Evolutionary conservation across 1,139 yeast species (phyloP), one percentile per base, ranked within the genome.

Genomic region (Pichia sp.): DNA sequence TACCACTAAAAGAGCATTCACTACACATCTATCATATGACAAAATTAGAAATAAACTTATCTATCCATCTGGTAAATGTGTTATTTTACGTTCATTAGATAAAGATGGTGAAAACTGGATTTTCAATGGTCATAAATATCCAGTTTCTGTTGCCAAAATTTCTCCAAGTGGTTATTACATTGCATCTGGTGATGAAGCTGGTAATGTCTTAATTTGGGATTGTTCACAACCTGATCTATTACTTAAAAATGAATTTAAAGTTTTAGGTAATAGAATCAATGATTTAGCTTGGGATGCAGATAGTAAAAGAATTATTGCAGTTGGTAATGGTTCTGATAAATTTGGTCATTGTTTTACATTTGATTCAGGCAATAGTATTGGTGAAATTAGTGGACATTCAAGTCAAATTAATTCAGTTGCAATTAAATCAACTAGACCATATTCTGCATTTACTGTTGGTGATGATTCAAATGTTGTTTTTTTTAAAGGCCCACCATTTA

Each of bases 361-460:
- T 76, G 99, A 92, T 61, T 76, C 95, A 1, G 98, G 98, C 46
- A 92, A 92, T 64, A 79, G 96, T 10, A 82, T 92, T 39, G 99
- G 98, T 44, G 97, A 92, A 62, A 83, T 94, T 55, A 82, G 89
- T 46, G 99, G 98, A 29, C 98, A 92, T 62, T 76, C 95, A n/a
- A 80, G 85, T 35, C 76, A 78, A 35, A 78, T 90, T 60, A 87
- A 85, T 59, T 87, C 94, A 0, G 96, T 87, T 11, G 80, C 85
- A 45, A 82, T 92, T 54, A 83, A 84, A 58, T 87, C 90, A n/a
- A 80, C 76, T 48, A 76, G 98, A 62, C 98, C 98, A 4, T 87
- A 85, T 68, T 71, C 97, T 49, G 96, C 97, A 1, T 95, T 87
- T 16, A 89, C 98, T 3, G 97, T 84, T 5, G 78, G 95, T 43